Evolutionary conservation across 345 rosid species (phyloP).

Genomic region (Zanthoxylum bungeanum): DNA sequence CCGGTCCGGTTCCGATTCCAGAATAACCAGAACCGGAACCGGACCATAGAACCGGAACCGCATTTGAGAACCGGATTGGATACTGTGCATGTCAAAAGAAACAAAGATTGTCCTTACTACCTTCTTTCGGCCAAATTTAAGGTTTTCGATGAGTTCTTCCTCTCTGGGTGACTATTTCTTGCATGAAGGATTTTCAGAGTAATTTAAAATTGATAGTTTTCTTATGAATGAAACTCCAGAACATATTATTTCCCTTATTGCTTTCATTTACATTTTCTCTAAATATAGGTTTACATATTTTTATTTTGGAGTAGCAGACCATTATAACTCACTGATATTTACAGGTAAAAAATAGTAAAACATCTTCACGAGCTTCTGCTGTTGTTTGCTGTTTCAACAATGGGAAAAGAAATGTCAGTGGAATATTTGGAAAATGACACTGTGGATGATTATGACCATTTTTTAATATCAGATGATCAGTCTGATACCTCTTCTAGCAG

Average conservation of each 20-base stretch:
- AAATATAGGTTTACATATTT: background rate
- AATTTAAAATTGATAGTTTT: background rate
- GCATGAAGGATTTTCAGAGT: background rate
- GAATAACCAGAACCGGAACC: too few relatives aligned
- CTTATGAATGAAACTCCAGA: background rate
- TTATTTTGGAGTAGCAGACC: background rate
- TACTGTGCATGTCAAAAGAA: slow-evolving; percentile 61
- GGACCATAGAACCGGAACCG: too few relatives aligned
- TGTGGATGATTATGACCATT: too few relatives aligned
- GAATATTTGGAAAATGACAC: slow-evolving; percentile 79
- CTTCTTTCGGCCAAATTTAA: slow-evolving; percentile 73
- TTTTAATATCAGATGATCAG: too few relatives aligned
- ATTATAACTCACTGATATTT: slow-evolving; percentile 17
- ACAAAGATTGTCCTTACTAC: slow-evolving; percentile 78
- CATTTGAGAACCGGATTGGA: too few relatives aligned
- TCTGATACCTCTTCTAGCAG: too few relatives aligned
- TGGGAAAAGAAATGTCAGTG: slow-evolving; percentile 45
- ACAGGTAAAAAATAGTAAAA: slow-evolving; percentile 81
- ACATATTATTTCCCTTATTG: background rate
- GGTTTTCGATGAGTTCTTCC: slow-evolving; percentile 57
- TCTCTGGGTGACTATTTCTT: too few relatives aligned
- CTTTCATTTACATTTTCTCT: background rate
- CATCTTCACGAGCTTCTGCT: slow-evolving; percentile 59
- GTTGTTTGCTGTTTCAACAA: slow-evolving; percentile 42
- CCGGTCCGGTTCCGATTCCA: too few relatives aligned